Evolutionary conservation across 31 red algal species (phyloP).

Genomic region (Asparagopsis taxiformis): DNA sequence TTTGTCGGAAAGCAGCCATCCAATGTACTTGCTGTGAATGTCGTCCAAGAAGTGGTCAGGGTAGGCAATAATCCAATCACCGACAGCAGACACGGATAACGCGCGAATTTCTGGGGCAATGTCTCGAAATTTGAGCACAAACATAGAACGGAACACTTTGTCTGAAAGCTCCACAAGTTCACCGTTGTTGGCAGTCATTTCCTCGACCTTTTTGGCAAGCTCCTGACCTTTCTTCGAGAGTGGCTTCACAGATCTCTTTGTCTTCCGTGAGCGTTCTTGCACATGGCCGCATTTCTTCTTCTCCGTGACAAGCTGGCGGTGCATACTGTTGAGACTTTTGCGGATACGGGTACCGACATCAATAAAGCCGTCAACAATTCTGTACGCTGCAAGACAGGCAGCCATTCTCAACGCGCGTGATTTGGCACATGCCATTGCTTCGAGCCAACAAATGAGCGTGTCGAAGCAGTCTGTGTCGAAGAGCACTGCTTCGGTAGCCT

Average conservation of each 20-base stretch:
- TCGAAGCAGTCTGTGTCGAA: slow-evolving; percentile 81
- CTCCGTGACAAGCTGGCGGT: slow-evolving; percentile 50
- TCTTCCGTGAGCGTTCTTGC: background rate
- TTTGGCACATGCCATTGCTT: slow-evolving; percentile 33
- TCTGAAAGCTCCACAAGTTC: slow-evolving; percentile 64
- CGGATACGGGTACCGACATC: slow-evolving; percentile 28
- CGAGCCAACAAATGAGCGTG: slow-evolving; percentile 73
- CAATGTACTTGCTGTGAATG: slow-evolving; percentile 84
- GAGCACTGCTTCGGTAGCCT: slow-evolving; percentile 46
- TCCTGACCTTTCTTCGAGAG: slow-evolving; percentile 54
- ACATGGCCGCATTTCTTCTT: slow-evolving; percentile 26
- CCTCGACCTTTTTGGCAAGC: slow-evolving; percentile 48
- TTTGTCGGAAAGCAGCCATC: slow-evolving; percentile 91
- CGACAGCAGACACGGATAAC: slow-evolving; percentile 59
- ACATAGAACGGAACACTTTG: slow-evolving; percentile 68
- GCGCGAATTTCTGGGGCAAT: slow-evolving; percentile 63
- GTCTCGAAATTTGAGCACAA: slow-evolving; percentile 83
- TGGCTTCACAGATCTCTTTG: slow-evolving; percentile 9
- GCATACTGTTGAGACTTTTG: slow-evolving; percentile 45
- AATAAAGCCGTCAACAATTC: slow-evolving; percentile 68
- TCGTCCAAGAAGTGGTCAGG: slow-evolving; percentile 86
- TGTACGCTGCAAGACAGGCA: slow-evolving; percentile 68
- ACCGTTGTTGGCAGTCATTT: slow-evolving; percentile 50
- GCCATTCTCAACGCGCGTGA: slow-evolving; percentile 50
- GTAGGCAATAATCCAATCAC: slow-evolving; percentile 71